A percentile compares a stretch with the other conserved stretches of the same genome.
Conservation (phyloP, 805 yeast genomes). For the Saturnispora mendoncae region DNA sequence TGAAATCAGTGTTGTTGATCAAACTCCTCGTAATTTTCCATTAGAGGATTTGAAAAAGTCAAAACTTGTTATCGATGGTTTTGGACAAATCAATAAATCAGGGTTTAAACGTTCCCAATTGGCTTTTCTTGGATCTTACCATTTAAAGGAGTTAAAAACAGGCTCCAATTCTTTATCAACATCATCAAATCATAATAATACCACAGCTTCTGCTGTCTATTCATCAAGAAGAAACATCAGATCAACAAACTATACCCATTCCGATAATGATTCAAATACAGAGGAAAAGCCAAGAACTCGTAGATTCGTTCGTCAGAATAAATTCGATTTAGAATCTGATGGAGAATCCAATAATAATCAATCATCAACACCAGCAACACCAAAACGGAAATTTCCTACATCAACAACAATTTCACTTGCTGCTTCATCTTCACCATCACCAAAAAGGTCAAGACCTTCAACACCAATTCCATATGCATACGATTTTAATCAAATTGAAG, state of each 20-base stretch:
- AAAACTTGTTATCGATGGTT: constrained; percentile 44
- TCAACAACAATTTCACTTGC: background rate
- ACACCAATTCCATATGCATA: constrained; percentile 41
- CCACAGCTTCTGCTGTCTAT: constrained; percentile 1
- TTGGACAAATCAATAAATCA: constrained; percentile 34
- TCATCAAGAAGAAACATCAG: constrained; percentile 4
- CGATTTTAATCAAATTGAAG: constrained; percentile 67
- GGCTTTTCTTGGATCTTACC: constrained; percentile 46
- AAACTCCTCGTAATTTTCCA: constrained; percentile 29
- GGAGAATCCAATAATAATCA: constrained; percentile 20
- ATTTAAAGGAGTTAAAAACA: constrained; percentile 18
- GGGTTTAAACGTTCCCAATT: constrained; percentile 42
- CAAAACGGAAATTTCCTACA: constrained; percentile 1
- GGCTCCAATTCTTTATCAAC: constrained; percentile 10
- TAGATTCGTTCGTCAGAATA: constrained; percentile 33
- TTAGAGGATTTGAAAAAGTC: constrained; percentile 36
- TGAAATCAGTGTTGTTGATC: background rate
- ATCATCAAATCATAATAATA: constrained; percentile 4
- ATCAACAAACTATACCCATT: constrained; percentile 16
- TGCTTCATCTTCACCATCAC: constrained; percentile 5
- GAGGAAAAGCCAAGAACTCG: constrained; percentile 53
- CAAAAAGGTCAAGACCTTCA: constrained; percentile 20
- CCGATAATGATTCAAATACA: constrained; percentile 27
- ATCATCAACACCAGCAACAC: constrained; percentile 26
- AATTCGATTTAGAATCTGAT: constrained; percentile 26